Percentiles rank a stretch among this genome's conserved stretches.
Conservation (phyloP, 2,329 filamentous ascomycete species). For the Penicillium sclerotiorum region DNA sequence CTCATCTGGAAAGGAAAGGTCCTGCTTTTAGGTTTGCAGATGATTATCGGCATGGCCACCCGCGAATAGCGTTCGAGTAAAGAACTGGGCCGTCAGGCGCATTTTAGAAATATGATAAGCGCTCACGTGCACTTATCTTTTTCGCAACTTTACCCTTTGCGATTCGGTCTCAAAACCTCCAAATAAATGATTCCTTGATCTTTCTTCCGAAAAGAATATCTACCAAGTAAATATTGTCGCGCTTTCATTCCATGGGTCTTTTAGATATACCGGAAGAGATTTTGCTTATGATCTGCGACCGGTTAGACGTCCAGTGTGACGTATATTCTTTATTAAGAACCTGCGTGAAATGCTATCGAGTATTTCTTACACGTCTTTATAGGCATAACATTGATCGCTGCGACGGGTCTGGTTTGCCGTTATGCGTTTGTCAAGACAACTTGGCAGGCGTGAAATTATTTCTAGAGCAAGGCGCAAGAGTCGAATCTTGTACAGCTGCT, state of each 20-base stretch:
- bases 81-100: too few species aligned
- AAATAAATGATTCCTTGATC: too few species aligned
- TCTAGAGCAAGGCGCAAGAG: not conserved
- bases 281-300: not conserved
- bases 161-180: too few species aligned
- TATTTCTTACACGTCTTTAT: not conserved
- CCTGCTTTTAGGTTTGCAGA: too few species aligned
- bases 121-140: too few species aligned
- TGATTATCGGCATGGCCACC: too few species aligned
- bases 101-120: too few species aligned
- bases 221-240: not conserved
- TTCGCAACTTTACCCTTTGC: too few species aligned
- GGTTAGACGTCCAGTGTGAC: not conserved
- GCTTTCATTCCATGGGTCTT: not conserved
- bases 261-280: not conserved
- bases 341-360: not conserved
- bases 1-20: too few species aligned
- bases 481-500: not conserved
- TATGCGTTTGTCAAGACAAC: not conserved
- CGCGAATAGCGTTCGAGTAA: too few species aligned
- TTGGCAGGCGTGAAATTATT: not conserved
- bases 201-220: not conserved
- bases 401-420: not conserved
- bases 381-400: not conserved
- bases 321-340: not conserved